These are phyloP conservation scores for Cadophora malorum DNA, from an alignment of 2,329 filamentous ascomycete species.

Conservation along the genomic window DNA sequence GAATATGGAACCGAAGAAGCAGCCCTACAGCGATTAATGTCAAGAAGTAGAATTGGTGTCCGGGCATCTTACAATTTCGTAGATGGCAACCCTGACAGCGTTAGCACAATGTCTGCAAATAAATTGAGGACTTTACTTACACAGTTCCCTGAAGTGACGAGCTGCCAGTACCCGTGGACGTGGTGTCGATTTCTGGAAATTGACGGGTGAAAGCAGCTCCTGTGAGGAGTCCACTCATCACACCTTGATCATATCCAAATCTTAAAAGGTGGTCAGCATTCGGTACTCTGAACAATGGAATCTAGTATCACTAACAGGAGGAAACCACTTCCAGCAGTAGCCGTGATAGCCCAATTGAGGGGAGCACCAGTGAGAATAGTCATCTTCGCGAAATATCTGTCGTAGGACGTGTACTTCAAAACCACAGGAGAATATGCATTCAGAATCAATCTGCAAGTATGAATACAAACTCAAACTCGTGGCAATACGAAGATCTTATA, in stretches of 20 bases:
- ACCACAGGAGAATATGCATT: background rate
- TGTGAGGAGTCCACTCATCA: background rate
- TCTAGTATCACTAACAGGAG: background rate
- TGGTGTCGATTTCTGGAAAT: background rate
- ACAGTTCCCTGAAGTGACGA: background rate
- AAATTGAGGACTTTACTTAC: background rate
- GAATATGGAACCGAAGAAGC: background rate
- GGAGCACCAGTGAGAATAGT: background rate
- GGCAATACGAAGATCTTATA: slow-evolving; percentile 2
- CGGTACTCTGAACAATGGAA: background rate
- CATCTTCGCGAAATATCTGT: background rate
- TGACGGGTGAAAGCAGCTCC: background rate
- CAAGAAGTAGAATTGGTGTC: background rate
- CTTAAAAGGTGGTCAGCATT: background rate
- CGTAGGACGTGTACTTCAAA: background rate
- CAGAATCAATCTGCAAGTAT: background rate
- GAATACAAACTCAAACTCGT: background rate
- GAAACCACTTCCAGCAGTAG: background rate
- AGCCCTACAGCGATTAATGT: background rate
- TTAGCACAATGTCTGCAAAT: background rate
- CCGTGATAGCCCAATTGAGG: background rate
- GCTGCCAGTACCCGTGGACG: background rate
- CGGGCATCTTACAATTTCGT: background rate
- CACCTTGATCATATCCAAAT: background rate
- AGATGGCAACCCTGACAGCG: background rate